Evolutionary conservation across 2,329 filamentous ascomycete genomes (phyloP), one percentile per base, ranked within the genome.

Genomic region (Cytospora piceicola): DNA sequence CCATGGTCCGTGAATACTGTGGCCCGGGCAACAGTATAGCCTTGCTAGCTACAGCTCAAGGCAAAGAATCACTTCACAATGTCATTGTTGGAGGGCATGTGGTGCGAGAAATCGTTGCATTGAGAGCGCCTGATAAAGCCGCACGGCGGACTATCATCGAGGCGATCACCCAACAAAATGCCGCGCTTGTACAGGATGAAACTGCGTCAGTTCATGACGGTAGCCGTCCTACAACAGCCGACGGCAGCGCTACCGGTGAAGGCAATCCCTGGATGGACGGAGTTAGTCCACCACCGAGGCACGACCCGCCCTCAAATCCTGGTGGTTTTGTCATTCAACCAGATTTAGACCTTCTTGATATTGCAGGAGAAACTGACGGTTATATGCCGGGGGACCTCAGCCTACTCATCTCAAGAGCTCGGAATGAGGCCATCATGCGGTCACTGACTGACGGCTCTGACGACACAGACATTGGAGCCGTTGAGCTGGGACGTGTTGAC

Each of bases 351-450:
- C 92, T 98, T 65, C 86, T 98, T 11, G 94, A 98, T 69, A 85
- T 99, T 64, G 93, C 96, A 22, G 94, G 95, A 1, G 90, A 94
- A 71, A 98, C 94, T 0, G 95, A 99, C 74, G 95, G 95, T 0
- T 99, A 98, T 75, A 97, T 98, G 94, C 94, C 95, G 0, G 95
- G 94, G 4, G 95, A 99, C 76, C 83, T 99, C 46, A 88, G 90
- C 20, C 84, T 97, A 2, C 86, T 99, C 14, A 91, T 96, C 22
- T 90, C 92, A 14, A 87, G 95, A 66, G 94, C 95, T 46, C 88
- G 94, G 62, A 97, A 94, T 72, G 95, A 98, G 78, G 92, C 94
- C 30, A 85, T 99, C 20, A 96, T 98, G 71, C 90, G 94, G 12
- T 90, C 90, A 9, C 89, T 98, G 32, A 80, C 81, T 54, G 83